A percentile compares a stretch with the other conserved stretches of the same genome.
Evolutionary conservation across 768 basidiomycete species (phyloP).

Genomic region (Boletus fagicola): DNA sequence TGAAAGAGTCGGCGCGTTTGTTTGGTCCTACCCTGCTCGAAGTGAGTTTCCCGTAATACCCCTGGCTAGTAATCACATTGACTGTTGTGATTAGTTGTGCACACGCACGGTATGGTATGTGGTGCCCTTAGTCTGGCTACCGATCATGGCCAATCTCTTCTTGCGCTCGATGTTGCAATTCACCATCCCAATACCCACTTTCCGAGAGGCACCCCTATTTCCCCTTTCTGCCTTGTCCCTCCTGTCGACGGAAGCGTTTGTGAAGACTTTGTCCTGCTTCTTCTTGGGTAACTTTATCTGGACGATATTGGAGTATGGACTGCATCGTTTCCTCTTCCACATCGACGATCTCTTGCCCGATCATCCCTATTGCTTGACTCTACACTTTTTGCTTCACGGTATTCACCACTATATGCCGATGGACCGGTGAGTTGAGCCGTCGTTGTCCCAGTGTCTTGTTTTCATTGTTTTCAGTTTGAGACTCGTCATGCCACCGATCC

Average conservation of each 20-base stretch:
- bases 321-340: slow-evolving; percentile 98
- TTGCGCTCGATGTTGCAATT: slow-evolving; percentile 83
- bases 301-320: slow-evolving; percentile 89
- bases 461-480: slow-evolving; percentile 54
- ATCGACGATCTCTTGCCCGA: slow-evolving; percentile 88
- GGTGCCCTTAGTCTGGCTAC: slow-evolving; percentile 88
- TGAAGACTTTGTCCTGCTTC: slow-evolving; percentile 67
- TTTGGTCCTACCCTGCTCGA: slow-evolving; percentile 84
- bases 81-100: slow-evolving; percentile 48
- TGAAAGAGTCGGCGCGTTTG: slow-evolving; percentile 78
- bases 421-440: slow-evolving; percentile 62
- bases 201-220: slow-evolving; percentile 53
- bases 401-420: slow-evolving; percentile 98
- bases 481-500: slow-evolving; percentile 92
- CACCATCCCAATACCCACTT: slow-evolving; percentile 63
- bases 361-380: slow-evolving; percentile 66
- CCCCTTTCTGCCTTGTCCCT: slow-evolving; percentile 48
- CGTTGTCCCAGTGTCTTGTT: background rate
- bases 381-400: slow-evolving; percentile 94
- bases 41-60: slow-evolving; percentile 38
- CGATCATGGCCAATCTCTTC: slow-evolving; percentile 79
- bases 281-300: slow-evolving; percentile 84
- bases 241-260: slow-evolving; percentile 50
- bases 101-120: slow-evolving; percentile 93
- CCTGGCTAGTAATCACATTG: background rate